A percentile compares a stretch with the other conserved stretches of the same genome.
phyloP scores from a whole-genome alignment of 2,329 filamentous ascomycete genomes.

The Aureobasidium sp. region DNA sequence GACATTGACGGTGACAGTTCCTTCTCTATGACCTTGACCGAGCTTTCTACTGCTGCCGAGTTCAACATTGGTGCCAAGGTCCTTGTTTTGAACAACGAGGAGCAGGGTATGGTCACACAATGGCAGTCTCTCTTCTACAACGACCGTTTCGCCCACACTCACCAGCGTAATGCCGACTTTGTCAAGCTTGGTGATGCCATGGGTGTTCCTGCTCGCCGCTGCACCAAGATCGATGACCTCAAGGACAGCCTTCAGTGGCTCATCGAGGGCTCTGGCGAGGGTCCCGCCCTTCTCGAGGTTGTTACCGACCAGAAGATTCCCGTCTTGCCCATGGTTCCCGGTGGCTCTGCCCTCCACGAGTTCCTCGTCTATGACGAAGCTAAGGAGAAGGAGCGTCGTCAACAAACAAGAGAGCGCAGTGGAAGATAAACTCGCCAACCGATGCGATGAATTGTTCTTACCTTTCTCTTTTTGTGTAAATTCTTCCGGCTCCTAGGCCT shows the following conservation, averaged over 20 bases:
- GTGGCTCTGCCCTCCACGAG: constrained; percentile 79
- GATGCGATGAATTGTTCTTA: background rate
- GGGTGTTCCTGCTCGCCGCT: constrained; percentile 69
- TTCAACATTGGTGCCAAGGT: constrained; percentile 97
- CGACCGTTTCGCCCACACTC: constrained; percentile 85
- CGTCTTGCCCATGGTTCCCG: constrained; percentile 95
- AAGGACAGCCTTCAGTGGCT: constrained; percentile 78
- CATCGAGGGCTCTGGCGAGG: constrained; percentile 64
- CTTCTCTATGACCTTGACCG: constrained; percentile 97
- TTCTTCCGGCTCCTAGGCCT: background rate
- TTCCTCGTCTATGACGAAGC: constrained; percentile 78
- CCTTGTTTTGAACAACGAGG: constrained; percentile 91
- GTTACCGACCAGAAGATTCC: constrained; percentile 84
- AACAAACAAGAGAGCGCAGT: constrained; percentile 31
- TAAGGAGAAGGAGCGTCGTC: constrained; percentile 35
- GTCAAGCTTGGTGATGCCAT: constrained; percentile 89
- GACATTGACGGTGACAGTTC: constrained; percentile 98
- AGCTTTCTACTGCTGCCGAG: constrained; percentile 85
- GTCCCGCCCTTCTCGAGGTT: constrained; percentile 89
- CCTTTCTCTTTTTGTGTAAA: background rate
- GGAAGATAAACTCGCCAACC: constrained; percentile 26
- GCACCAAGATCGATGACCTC: constrained; percentile 68
- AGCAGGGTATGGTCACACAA: constrained; percentile 98
- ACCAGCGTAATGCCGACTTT: constrained; percentile 93
- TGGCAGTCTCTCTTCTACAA: constrained; percentile 98